phyloP scores from a whole-genome alignment of 257 asterid species.

The Thymus quinquecostatus region DNA sequence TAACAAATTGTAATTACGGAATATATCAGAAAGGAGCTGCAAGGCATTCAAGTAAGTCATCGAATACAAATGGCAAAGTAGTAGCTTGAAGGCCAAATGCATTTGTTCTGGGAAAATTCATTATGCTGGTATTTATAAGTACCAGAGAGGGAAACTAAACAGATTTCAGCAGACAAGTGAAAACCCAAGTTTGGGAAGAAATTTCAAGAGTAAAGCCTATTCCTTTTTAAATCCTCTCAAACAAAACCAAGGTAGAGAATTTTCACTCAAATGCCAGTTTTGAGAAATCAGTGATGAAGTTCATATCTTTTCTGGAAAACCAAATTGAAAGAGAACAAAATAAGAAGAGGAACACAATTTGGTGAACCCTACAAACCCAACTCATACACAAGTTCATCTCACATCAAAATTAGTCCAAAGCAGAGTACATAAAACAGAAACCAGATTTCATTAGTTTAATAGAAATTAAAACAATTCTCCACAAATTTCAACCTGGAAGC shows the following conservation, averaged over 20 bases:
- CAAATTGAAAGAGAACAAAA: neutral
- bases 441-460: conserved; percentile 7
- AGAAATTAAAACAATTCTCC: conserved; percentile 3
- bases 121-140: neutral
- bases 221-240: neutral
- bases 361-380: conserved; percentile 33
- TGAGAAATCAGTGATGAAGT: neutral
- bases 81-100: neutral
- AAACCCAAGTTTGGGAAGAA: conserved; percentile 9
- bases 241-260: neutral
- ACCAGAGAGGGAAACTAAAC: neutral
- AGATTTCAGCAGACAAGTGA: conserved; percentile 7
- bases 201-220: neutral
- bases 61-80: neutral
- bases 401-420: conserved; percentile 21
- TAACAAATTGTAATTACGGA: neutral
- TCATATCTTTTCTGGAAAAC: conserved; percentile 9
- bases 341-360: neutral
- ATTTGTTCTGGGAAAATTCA: neutral
- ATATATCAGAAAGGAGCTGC: neutral
- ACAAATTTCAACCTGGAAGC: conserved; percentile 25
- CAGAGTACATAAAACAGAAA: conserved; percentile 11
- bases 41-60: neutral
- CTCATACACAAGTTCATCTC: conserved; percentile 10
- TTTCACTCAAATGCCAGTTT: conserved; percentile 15